Evolutionary conservation across 345 rosid species (phyloP), one percentile per base, ranked within the genome.

Genomic region (Salix exigua): DNA sequence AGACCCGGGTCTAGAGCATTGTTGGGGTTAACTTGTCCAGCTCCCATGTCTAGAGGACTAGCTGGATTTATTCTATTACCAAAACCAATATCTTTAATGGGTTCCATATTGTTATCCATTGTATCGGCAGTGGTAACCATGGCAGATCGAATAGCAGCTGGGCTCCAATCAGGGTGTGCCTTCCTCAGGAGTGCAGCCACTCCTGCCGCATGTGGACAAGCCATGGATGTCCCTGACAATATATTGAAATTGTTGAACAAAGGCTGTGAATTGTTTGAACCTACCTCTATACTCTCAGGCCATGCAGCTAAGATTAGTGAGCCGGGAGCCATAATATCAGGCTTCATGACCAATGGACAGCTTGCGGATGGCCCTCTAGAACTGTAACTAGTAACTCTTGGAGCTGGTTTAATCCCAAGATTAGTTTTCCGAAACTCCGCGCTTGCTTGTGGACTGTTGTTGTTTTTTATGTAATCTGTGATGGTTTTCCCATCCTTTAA

Each of bases 311-410:
- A 73, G 75, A 90, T 55, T 5, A 68, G 63, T 1, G 68, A 35
- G 3, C 92, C 94, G 0, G 91, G 91, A 65, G 88, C 88, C 86
- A 86, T 78, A 40, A 88, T 73, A 42, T 86, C 90, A 2, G 92
- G 94, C 72, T 90, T 90, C 63, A 90, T 68, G n/a, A 88, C 83
- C 44, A 31, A 35, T 4, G 88, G 89, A 51, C 84, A 86, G 77
- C 89, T 84, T 7, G 42, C 75, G 14, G 94, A 88, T 12, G 94
- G 92, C 5, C 94, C 94, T 77, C 88, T 82, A 1, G 92, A 90
- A 79, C 85, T 88, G 79, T 85, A 90, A 71, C 79, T 78, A 2
- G 90, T 19, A 1, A 87, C 86, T 14, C 53, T 77, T 0, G 91
- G 92, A n/a, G 91, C 87, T 4, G 76, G 68, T 79, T 82, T 83